A percentile compares a stretch with the other conserved stretches of the same genome.
phyloP scores from a whole-genome alignment of 179 eudicot genomes.

The Gypsophila paniculata region DNA sequence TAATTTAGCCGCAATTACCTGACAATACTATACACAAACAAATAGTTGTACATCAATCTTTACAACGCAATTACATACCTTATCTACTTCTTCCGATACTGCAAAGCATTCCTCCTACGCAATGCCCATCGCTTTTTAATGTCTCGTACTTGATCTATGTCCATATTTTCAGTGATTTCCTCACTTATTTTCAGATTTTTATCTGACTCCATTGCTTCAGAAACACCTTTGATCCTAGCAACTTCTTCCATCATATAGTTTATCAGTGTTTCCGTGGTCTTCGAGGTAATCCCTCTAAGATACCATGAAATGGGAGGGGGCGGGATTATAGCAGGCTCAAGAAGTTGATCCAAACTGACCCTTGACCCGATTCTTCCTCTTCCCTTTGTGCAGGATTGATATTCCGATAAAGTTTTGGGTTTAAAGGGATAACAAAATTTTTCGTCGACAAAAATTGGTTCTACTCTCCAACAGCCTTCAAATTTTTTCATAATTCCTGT shows the following conservation, averaged over 20 bases:
- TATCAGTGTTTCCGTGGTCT: slow-evolving; percentile 75
- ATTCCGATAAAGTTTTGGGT: slow-evolving; percentile 58
- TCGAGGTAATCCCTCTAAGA: slow-evolving; percentile 78
- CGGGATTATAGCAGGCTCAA: slow-evolving; percentile 77
- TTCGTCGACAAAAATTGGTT: slow-evolving; percentile 76
- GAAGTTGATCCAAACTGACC: slow-evolving; percentile 71
- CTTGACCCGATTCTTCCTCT: slow-evolving; percentile 81
- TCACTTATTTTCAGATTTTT: slow-evolving; percentile 16
- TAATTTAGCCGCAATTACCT: background rate
- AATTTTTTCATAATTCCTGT: slow-evolving; percentile 87
- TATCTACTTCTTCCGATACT: slow-evolving; percentile 25
- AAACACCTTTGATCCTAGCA: slow-evolving; percentile 52
- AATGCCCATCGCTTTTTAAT: slow-evolving; percentile 82
- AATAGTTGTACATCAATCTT: slow-evolving; percentile 12
- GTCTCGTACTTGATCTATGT: slow-evolving; percentile 29
- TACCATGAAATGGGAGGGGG: slow-evolving; percentile 99
- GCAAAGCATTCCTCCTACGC: slow-evolving; percentile 48
- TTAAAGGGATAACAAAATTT: slow-evolving; percentile 56
- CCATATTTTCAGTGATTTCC: slow-evolving; percentile 16
- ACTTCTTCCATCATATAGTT: slow-evolving; percentile 62
- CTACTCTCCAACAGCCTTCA: slow-evolving; percentile 91
- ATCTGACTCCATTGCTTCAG: slow-evolving; percentile 13
- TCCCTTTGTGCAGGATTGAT: slow-evolving; percentile 55
- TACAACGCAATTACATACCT: background rate
- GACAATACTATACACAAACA: slow-evolving; percentile 17